Percentiles rank a stretch among this genome's conserved stretches.
phyloP scores from a whole-genome alignment of 2,329 filamentous ascomycete species.

The Elsinoe ampelina region DNA sequence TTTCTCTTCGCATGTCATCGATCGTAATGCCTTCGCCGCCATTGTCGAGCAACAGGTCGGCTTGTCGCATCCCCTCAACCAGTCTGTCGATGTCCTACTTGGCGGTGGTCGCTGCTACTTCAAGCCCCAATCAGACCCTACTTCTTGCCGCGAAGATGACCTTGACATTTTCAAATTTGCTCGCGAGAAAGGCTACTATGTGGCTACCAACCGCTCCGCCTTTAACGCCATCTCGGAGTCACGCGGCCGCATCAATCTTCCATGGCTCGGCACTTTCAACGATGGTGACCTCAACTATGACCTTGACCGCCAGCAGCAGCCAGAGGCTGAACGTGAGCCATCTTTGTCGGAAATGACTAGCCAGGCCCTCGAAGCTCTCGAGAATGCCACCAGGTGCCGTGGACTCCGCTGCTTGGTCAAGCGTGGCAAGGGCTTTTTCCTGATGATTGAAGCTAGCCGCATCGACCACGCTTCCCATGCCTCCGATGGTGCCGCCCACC shows the following conservation, averaged over 20 bases:
- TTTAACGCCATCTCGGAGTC: conserved; percentile 27
- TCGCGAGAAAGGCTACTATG: conserved; percentile 27
- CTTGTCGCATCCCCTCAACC: conserved; percentile 32
- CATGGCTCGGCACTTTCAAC: conserved; percentile 34
- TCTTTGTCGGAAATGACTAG: conserved; percentile 33
- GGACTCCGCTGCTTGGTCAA: conserved; percentile 14
- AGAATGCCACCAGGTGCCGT: conserved; percentile 25
- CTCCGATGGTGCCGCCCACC: conserved; percentile 23
- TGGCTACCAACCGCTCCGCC: conserved; percentile 29
- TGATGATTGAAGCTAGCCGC: conserved; percentile 33
- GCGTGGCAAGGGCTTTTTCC: conserved; percentile 31
- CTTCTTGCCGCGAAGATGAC: conserved; percentile 32
- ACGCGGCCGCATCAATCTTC: conserved; percentile 19
- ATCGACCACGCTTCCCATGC: conserved; percentile 30
- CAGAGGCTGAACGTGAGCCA: conserved; percentile 27
- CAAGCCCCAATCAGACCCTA: conserved; percentile 30
- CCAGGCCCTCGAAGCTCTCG: conserved; percentile 31
- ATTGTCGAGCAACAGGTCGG: conserved; percentile 35
- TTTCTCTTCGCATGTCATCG: conserved; percentile 29
- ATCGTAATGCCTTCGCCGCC: conserved; percentile 28
- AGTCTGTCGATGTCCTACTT: conserved; percentile 32
- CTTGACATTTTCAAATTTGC: conserved; percentile 31
- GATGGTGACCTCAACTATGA: conserved; percentile 32
- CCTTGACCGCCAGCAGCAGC: conserved; percentile 27
- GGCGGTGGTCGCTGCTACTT: conserved; percentile 36